A percentile compares a stretch with the other conserved stretches of the same genome.
These are phyloP conservation scores for Amanita polypyramis DNA, from an alignment of 768 basidiomycete genomes.

Conservation along the genomic window DNA sequence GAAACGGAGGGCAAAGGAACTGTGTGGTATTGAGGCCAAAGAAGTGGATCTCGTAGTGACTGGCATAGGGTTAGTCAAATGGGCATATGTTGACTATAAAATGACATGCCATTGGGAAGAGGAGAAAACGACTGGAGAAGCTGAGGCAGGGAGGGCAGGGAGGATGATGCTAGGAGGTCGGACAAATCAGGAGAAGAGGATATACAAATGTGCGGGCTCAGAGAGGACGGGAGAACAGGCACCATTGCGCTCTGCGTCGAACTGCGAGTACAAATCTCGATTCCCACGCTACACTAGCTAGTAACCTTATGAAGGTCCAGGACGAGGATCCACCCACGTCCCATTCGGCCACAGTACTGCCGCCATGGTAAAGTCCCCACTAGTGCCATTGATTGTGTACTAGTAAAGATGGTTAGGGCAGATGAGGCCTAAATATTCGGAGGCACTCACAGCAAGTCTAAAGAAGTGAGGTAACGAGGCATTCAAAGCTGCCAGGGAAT, in stretches of 20 bases:
- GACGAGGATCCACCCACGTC: slow-evolving; percentile 66
- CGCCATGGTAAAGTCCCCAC: slow-evolving; percentile 75
- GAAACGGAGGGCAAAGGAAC: slow-evolving; percentile 68
- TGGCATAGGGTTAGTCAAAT: slow-evolving; percentile 18
- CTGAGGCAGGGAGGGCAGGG: slow-evolving; percentile 59
- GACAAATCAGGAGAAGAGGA: slow-evolving; percentile 61
- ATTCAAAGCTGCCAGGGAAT: slow-evolving; percentile 54
- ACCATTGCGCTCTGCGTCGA: not conserved
- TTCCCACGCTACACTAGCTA: slow-evolving; percentile 1
- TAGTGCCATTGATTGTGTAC: slow-evolving; percentile 33
- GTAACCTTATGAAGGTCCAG: slow-evolving; percentile 51
- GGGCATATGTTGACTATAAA: not conserved
- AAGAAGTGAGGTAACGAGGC: slow-evolving; percentile 63
- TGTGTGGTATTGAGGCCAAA: slow-evolving; percentile 57
- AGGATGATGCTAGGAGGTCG: slow-evolving; percentile 44
- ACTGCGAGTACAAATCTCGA: not conserved
- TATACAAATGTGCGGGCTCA: slow-evolving; percentile 76
- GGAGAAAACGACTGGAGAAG: slow-evolving; percentile 83
- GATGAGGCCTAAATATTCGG: slow-evolving; percentile 3
- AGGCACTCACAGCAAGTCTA: slow-evolving; percentile 57
- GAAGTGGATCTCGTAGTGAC: slow-evolving; percentile 75
- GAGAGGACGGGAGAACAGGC: slow-evolving; percentile 54
- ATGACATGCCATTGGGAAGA: slow-evolving; percentile 57
- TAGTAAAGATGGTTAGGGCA: slow-evolving; percentile 15
- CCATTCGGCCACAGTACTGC: slow-evolving; percentile 72